Percentiles rank a stretch among this genome's conserved stretches.
phyloP scores from a whole-genome alignment of 768 basidiomycete species.

The Pholiota molesta region DNA sequence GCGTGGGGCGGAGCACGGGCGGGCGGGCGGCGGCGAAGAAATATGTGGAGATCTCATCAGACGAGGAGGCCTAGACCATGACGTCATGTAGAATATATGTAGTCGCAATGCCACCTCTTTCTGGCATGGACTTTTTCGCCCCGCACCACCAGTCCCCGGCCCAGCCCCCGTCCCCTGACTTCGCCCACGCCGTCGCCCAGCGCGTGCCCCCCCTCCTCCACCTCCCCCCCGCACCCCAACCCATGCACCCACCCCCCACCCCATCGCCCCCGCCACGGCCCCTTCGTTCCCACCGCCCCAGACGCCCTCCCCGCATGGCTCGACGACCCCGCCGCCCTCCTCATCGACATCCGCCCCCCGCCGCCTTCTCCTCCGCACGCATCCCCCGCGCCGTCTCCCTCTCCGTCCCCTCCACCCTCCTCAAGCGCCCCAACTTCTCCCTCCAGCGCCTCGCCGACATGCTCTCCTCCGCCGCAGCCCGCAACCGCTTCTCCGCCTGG shows the following conservation, averaged over 20 bases:
- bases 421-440: conserved; percentile 88
- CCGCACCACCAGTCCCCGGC: conserved; percentile 25
- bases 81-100: conserved; percentile 26
- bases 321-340: conserved; percentile 47
- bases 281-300: conserved; percentile 31
- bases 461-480: conserved; percentile 66
- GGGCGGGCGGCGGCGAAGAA: conserved; percentile 52
- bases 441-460: conserved; percentile 77
- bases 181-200: conserved; percentile 57
- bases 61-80: conserved; percentile 38
- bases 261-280: conserved; percentile 8
- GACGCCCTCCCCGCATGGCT: conserved; percentile 33
- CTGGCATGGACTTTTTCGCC: conserved; percentile 18
- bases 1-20: conserved; percentile 39
- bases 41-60: conserved; percentile 55
- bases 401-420: conserved; percentile 91
- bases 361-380: conserved; percentile 67
- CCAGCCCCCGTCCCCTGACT: conserved; percentile 31
- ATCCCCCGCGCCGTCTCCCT: conserved; percentile 76
- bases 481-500: conserved; percentile 65
- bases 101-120: conserved; percentile 11
- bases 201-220: conserved; percentile 29
- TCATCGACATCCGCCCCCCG: conserved; percentile 92
- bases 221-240: conserved; percentile 2
- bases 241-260: conserved; percentile 10